Conservation (phyloP, 2,329 filamentous ascomycete genomes). For the Botryotinia globosa region DNA sequence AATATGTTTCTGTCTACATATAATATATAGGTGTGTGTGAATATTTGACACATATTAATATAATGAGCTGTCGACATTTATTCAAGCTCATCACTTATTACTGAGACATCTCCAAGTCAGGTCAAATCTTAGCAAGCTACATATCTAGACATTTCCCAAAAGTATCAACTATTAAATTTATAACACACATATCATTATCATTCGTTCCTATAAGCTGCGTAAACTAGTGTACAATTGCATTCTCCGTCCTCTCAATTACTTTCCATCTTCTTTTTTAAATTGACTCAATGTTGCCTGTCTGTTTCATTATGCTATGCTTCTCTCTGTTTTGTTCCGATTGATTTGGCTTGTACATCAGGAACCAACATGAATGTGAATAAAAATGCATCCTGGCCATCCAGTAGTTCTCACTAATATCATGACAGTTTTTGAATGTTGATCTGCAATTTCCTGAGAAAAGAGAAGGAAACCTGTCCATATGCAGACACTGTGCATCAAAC, state of each 20-base stretch:
- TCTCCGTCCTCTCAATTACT: background rate
- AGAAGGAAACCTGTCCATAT: background rate
- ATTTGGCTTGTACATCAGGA: background rate
- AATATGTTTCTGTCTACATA: background rate
- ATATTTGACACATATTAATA: background rate
- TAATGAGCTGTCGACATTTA: background rate
- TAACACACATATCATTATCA: background rate
- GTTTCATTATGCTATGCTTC: too few relatives aligned
- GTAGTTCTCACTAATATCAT: background rate
- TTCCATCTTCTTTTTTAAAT: background rate
- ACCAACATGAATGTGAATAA: background rate
- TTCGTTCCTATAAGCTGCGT: background rate
- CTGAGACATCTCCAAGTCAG: background rate
- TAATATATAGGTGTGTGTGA: background rate
- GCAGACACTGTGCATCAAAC: background rate
- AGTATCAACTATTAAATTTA: background rate
- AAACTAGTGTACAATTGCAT: background rate
- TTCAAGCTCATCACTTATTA: background rate
- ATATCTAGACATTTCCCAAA: too few relatives aligned
- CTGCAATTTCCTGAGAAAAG: background rate
- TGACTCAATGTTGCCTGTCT: background rate
- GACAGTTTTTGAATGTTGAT: background rate
- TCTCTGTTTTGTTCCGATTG: background rate
- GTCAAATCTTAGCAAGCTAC: background rate
- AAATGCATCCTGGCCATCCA: background rate